Conservation (phyloP, 768 basidiomycete genomes). For the Pleurotus giganteus region DNA sequence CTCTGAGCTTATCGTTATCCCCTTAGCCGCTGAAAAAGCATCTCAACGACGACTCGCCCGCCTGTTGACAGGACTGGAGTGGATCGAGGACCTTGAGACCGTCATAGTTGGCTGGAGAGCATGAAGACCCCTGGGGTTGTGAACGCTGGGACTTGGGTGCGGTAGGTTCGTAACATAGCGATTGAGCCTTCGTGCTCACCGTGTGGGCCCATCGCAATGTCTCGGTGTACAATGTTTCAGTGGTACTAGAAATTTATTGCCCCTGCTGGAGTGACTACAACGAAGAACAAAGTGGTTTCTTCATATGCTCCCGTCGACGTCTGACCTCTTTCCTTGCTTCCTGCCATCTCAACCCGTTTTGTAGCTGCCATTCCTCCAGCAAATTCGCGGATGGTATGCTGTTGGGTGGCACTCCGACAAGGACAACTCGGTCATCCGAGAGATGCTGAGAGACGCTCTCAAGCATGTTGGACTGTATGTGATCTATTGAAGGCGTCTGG, state of each 20-base stretch:
- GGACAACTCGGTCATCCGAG: not conserved
- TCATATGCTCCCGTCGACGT: not conserved
- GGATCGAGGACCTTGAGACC: slow-evolving; percentile 88
- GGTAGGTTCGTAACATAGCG: slow-evolving; percentile 44
- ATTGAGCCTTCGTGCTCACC: slow-evolving; percentile 63
- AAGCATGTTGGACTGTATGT: not conserved
- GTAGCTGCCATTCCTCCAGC: not conserved
- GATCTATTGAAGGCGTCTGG: not conserved
- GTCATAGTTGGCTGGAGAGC: slow-evolving; percentile 78
- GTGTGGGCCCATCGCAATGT: slow-evolving; percentile 84
- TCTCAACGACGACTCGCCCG: slow-evolving; percentile 83
- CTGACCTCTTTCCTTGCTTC: not conserved
- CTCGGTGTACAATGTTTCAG: slow-evolving; percentile 67
- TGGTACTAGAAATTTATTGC: slow-evolving; percentile 16
- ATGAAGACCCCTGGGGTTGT: slow-evolving; percentile 18
- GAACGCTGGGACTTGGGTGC: slow-evolving; percentile 89
- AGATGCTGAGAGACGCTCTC: not conserved
- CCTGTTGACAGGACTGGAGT: slow-evolving; percentile 57
- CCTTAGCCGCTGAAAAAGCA: slow-evolving; percentile 77
- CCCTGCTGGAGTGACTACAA: slow-evolving; percentile 1
- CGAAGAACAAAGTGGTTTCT: slow-evolving; percentile 2
- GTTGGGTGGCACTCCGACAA: not conserved
- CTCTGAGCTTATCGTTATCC: slow-evolving; percentile 15
- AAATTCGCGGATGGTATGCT: not conserved
- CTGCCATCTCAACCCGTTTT: not conserved